Conservation (phyloP, 768 basidiomycete genomes). For the Leccinum rimulosum region DNA sequence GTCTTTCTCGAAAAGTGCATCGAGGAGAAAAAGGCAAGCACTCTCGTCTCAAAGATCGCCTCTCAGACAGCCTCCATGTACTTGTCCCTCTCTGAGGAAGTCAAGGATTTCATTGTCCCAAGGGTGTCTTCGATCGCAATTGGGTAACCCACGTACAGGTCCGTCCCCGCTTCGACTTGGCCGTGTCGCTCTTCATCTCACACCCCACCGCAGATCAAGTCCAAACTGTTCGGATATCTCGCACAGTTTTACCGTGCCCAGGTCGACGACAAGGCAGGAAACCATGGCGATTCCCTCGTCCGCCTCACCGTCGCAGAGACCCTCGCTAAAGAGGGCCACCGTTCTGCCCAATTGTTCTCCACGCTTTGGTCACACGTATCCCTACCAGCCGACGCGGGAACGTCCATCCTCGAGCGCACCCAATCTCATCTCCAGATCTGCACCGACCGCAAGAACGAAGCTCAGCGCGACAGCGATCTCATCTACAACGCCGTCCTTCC, state of each 20-base stretch:
- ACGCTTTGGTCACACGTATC: constrained; percentile 71
- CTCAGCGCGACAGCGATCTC: constrained; percentile 89
- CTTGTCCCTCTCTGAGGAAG: constrained; percentile 78
- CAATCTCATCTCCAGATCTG: constrained; percentile 80
- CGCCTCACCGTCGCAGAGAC: constrained; percentile 78
- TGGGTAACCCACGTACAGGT: constrained; percentile 90
- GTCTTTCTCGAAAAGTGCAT: constrained; percentile 93
- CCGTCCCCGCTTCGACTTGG: constrained; percentile 11
- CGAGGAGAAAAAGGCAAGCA: constrained; percentile 85
- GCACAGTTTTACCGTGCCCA: constrained; percentile 84
- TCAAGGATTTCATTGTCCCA: constrained; percentile 98
- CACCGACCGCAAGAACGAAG: constrained; percentile 70
- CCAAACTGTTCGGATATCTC: constrained; percentile 84
- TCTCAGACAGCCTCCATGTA: constrained; percentile 84
- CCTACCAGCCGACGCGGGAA: constrained; percentile 81
- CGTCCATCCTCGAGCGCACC: constrained; percentile 76
- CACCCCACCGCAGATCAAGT: constrained; percentile 64
- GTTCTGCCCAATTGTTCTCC: constrained; percentile 64
- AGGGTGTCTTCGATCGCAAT: constrained; percentile 91
- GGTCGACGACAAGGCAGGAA: constrained; percentile 70
- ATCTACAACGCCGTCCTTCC: constrained; percentile 94
- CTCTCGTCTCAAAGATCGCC: constrained; percentile 80
- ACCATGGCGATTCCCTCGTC: constrained; percentile 84
- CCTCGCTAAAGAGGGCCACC: constrained; percentile 79
- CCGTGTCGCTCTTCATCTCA: not conserved